Evolutionary conservation across 1,284 basidiomycete species (phyloP).

Genomic region (Fomes fomentarius): DNA sequence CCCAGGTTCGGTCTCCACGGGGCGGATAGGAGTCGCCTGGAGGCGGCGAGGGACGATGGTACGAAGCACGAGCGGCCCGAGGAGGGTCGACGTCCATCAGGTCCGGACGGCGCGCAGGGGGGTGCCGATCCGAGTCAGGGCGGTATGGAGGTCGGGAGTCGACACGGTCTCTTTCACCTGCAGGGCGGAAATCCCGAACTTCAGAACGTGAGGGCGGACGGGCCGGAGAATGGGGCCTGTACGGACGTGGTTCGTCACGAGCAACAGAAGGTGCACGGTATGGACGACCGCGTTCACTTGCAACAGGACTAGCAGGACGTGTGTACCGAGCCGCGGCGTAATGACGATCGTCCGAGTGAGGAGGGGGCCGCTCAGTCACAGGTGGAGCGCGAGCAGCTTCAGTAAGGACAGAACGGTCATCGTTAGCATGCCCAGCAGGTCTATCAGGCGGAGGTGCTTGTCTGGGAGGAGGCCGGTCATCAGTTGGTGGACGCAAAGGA

Average conservation of each 20-base stretch:
- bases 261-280: neutral
- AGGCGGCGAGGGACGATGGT: conserved; percentile 28
- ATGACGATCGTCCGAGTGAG: conserved; percentile 27
- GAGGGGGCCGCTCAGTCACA: conserved; percentile 11
- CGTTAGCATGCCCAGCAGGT: conserved; percentile 13
- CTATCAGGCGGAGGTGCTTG: conserved; percentile 22
- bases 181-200: conserved; percentile 24
- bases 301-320: conserved; percentile 20
- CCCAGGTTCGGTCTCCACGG: conserved; percentile 28
- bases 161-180: conserved; percentile 23
- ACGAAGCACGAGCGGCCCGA: conserved; percentile 23
- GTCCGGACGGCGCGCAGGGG: conserved; percentile 26
- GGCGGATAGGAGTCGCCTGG: conserved; percentile 24
- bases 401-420: conserved; percentile 26
- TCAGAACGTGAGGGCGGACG: conserved; percentile 28
- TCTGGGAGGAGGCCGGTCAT: conserved; percentile 21
- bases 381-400: conserved; percentile 24
- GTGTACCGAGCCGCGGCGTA: conserved; percentile 25
- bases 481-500: conserved; percentile 16
- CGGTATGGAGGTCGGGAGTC: conserved; percentile 21
- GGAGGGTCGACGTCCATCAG: conserved; percentile 31
- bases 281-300: conserved; percentile 17
- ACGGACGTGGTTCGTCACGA: conserved; percentile 30
- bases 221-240: conserved; percentile 28
- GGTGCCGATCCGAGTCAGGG: conserved; percentile 27